A percentile compares a stretch with the other conserved stretches of the same genome.
These are phyloP conservation scores for Talaromyces rugulosus DNA, from an alignment of 2,329 filamentous ascomycete genomes.

Conservation along the genomic window DNA sequence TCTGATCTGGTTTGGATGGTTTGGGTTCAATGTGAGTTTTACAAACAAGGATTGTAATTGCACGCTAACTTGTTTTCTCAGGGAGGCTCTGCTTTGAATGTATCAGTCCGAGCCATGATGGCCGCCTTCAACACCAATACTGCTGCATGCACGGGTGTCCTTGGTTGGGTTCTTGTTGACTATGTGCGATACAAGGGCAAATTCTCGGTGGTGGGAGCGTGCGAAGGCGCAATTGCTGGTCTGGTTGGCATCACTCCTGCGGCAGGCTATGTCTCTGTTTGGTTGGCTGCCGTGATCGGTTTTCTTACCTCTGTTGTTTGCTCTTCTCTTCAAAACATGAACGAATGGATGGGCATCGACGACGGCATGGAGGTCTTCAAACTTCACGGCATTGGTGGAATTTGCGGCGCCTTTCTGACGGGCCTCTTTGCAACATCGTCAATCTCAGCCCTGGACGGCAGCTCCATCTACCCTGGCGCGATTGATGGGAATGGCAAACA, in stretches of 20 bases:
- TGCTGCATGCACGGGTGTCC: slow-evolving; percentile 50
- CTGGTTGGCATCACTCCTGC: slow-evolving; percentile 59
- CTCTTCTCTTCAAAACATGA: slow-evolving; percentile 47
- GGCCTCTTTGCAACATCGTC: slow-evolving; percentile 51
- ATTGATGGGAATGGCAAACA: slow-evolving; percentile 55
- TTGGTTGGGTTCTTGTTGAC: slow-evolving; percentile 53
- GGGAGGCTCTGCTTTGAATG: slow-evolving; percentile 53
- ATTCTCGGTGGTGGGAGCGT: slow-evolving; percentile 54
- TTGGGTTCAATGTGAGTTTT: slow-evolving; percentile 50
- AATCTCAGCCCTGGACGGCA: slow-evolving; percentile 46
- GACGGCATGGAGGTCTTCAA: slow-evolving; percentile 60
- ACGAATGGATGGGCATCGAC: slow-evolving; percentile 53
- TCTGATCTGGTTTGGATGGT: slow-evolving; percentile 49
- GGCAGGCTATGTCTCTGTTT: slow-evolving; percentile 50
- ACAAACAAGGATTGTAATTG: background rate
- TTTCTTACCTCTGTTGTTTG: slow-evolving; percentile 53
- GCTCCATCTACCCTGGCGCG: slow-evolving; percentile 42
- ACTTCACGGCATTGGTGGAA: slow-evolving; percentile 55
- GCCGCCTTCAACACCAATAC: slow-evolving; percentile 58
- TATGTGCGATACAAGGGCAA: slow-evolving; percentile 49
- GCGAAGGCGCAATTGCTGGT: slow-evolving; percentile 55
- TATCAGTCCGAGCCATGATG: slow-evolving; percentile 50
- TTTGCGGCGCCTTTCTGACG: slow-evolving; percentile 55
- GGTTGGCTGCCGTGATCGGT: slow-evolving; percentile 54
- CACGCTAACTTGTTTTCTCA: slow-evolving; percentile 9